Base-by-base conservation (phyloP, 1,284 basidiomycete genomes). In the Volvariella surrecta region DNA sequence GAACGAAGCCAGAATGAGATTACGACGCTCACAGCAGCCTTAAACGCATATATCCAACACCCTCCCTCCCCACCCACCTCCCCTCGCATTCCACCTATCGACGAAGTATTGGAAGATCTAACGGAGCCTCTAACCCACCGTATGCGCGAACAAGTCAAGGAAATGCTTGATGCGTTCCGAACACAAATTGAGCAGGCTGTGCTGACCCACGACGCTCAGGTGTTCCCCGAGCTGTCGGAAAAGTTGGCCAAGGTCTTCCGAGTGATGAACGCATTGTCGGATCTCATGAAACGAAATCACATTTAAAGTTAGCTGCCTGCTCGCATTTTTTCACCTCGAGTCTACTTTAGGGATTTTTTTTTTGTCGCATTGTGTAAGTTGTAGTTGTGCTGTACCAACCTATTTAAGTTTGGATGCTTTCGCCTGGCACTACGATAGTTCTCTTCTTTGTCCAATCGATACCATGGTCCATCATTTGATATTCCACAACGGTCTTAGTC, bases 31-130 rank as follows among this genome's bases (percentile, higher is more conserved):
- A 58, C 58, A 10, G 60, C 58, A 11, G 69, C 72, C 4, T 47
- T 73, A 2, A 56, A 59, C 21, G 63, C 65, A 19, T 64, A 62
- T 43, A 56, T 66, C 8, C 52, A 61, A 18, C 58, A 58, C 43
- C 53, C 60, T 10, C 56, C 63, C 4, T 44, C 45, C 1, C 57
- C 53, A 15, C 52, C 34, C 9, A 50, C 57, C 3, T 48, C 56
- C 31, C 52, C 61, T 16, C 24, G 20, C 15, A 31, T 46, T 13
- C 59, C 67, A 1, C 58, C 70, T 3, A 47, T 60, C 0, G 67
- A 71, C n/a, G 61, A 67, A 41, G 58, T 79, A 43, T 42, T 72
- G 7, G 52, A 64, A 19, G 51, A 61, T 10, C 56, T 78, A 40
- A 56, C 65, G 18, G 64, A 65, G 16, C 58, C 62, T 1, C 50